Percentiles rank a stretch among this genome's conserved stretches.
phyloP scores from a whole-genome alignment of 2,329 filamentous ascomycete genomes.

The Penicillium sp. region DNA sequence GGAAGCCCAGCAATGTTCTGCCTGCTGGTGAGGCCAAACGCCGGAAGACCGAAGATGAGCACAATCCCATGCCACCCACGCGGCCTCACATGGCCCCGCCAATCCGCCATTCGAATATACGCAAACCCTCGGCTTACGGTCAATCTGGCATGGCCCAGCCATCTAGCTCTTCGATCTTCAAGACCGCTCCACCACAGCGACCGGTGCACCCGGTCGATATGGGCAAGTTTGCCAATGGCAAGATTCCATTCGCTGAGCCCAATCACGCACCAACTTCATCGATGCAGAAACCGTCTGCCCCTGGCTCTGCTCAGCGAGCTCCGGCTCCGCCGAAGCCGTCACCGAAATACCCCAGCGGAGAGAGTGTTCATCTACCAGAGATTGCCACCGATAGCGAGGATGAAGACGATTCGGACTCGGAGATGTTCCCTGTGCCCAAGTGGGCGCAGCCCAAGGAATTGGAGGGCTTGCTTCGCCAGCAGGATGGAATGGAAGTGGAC shows the following conservation, averaged over 20 bases:
- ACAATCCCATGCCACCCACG: slow-evolving; percentile 56
- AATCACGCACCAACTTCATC: slow-evolving; percentile 48
- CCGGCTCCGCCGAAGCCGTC: slow-evolving; percentile 54
- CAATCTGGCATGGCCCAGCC: slow-evolving; percentile 33
- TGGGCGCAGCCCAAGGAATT: slow-evolving; percentile 90
- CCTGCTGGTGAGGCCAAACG: slow-evolving; percentile 72
- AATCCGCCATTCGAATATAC: slow-evolving; percentile 70
- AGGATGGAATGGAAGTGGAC: slow-evolving; percentile 69
- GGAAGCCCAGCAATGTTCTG: slow-evolving; percentile 45
- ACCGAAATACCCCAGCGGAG: slow-evolving; percentile 80
- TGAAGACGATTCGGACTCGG: slow-evolving; percentile 59
- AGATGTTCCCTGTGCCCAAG: slow-evolving; percentile 60
- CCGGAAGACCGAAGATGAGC: slow-evolving; percentile 68
- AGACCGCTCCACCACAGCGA: slow-evolving; percentile 52
- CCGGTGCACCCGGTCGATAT: slow-evolving; percentile 69
- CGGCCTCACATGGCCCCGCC: slow-evolving; percentile 73
- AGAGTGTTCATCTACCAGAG: slow-evolving; percentile 85
- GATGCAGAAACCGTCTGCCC: slow-evolving; percentile 62
- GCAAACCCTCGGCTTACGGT: slow-evolving; percentile 50
- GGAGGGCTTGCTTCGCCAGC: slow-evolving; percentile 65
- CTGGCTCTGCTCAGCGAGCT: slow-evolving; percentile 40
- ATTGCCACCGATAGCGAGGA: slow-evolving; percentile 94
- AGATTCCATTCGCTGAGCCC: slow-evolving; percentile 79
- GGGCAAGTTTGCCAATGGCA: slow-evolving; percentile 80
- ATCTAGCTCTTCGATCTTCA: slow-evolving; percentile 32